Conservation (phyloP, 2,329 filamentous ascomycete genomes). For the Calonectria hongkongensis region DNA sequence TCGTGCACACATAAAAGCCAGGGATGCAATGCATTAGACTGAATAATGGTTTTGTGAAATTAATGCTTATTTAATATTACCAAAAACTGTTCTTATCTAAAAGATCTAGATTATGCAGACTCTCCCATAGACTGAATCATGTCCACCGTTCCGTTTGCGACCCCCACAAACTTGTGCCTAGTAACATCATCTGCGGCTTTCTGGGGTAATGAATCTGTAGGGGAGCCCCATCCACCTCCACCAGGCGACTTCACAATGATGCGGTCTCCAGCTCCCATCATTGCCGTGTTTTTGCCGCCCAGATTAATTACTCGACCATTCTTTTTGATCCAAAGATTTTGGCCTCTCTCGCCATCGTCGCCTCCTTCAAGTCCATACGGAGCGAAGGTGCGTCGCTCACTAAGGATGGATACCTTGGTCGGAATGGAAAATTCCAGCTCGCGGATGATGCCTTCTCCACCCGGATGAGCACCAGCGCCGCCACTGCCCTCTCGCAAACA, state of each 20-base stretch:
- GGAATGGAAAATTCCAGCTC: constrained; percentile 87
- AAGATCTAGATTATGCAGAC: constrained; percentile 28
- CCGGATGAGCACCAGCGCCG: constrained; percentile 77
- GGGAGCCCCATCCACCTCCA: constrained; percentile 38
- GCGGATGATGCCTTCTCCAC: constrained; percentile 84
- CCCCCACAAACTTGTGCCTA: constrained; percentile 33
- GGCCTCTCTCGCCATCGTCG: constrained; percentile 82
- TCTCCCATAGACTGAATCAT: constrained; percentile 42
- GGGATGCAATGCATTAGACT: neutral
- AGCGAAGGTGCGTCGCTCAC: constrained; percentile 82
- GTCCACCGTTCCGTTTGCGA: constrained; percentile 37
- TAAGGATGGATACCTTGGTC: constrained; percentile 84
- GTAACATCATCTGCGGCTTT: neutral
- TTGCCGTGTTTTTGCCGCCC: constrained; percentile 41
- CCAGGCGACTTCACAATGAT: constrained; percentile 37
- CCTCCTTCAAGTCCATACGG: constrained; percentile 85
- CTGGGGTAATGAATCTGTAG: neutral
- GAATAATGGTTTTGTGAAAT: neutral
- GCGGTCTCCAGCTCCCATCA: constrained; percentile 36
- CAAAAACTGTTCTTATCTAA: neutral
- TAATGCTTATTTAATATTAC: neutral
- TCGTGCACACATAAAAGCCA: neutral
- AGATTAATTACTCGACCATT: constrained; percentile 55
- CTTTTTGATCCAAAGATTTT: constrained; percentile 90
- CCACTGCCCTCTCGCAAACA: constrained; percentile 76